Evolutionary conservation across 73 alveolate species (phyloP).

Genomic region (Tetrahymena thermophila): DNA sequence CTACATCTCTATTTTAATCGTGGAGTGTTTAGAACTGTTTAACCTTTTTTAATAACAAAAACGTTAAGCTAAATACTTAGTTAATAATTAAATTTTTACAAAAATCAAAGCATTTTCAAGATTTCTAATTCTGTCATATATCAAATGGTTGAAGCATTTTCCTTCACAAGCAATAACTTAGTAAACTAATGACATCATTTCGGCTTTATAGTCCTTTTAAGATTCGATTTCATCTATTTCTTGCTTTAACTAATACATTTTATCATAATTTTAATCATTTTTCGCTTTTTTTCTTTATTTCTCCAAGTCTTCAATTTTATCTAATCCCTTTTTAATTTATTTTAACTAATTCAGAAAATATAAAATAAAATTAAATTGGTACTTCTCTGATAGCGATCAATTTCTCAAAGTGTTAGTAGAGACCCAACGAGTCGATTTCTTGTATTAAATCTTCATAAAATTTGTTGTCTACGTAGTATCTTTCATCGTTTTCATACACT

Average conservation of each 20-base stretch:
- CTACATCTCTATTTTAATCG: not conserved
- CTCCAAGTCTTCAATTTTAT: not conserved
- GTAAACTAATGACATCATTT: not conserved
- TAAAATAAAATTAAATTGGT: not conserved
- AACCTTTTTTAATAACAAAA: not conserved
- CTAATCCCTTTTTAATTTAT: not conserved
- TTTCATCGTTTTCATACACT: not conserved
- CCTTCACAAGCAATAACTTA: not conserved
- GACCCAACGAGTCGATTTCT: not conserved
- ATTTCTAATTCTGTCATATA: not conserved
- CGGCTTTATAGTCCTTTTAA: not conserved
- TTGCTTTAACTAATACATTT: not conserved
- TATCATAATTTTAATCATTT: not conserved
- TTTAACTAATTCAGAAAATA: not conserved
- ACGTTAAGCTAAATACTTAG: not conserved
- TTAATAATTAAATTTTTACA: not conserved
- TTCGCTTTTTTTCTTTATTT: not conserved
- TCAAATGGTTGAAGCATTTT: not conserved
- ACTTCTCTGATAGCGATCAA: not conserved
- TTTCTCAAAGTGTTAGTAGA: not conserved
- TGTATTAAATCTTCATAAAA: not conserved
- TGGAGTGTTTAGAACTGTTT: not conserved
- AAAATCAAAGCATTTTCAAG: not conserved
- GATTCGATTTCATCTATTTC: not conserved
- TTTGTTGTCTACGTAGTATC: not conserved